Evolutionary conservation across 352 stramenopile species (phyloP).

Genomic region (Aphanomyces stellatus): DNA sequence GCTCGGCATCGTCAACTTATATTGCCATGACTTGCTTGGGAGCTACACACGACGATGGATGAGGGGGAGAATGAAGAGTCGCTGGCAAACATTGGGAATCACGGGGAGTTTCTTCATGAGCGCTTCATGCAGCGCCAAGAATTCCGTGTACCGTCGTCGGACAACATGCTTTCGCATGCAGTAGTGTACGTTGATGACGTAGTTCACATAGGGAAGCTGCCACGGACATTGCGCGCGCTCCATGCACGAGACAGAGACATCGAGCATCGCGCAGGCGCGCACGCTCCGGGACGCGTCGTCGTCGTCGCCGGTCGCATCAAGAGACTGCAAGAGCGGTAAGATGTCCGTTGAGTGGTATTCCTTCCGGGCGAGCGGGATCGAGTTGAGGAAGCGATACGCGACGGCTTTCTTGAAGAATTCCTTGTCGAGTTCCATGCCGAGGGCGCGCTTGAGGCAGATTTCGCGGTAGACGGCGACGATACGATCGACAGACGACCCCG

Average conservation of each 20-base stretch:
- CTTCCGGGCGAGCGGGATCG: conserved; percentile 36
- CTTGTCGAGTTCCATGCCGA: conserved; percentile 26
- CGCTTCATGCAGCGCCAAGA: conserved; percentile 35
- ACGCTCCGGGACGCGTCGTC: conserved; percentile 21
- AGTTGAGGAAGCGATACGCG: conserved; percentile 54
- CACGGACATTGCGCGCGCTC: conserved; percentile 45
- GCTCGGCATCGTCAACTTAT: conserved; percentile 31
- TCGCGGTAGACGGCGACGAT: conserved; percentile 40
- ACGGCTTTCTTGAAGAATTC: conserved; percentile 51
- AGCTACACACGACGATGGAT: conserved; percentile 23
- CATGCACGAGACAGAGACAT: conserved; percentile 51
- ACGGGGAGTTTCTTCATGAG: conserved; percentile 40
- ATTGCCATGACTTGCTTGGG: conserved; percentile 36
- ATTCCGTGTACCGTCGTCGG: conserved; percentile 56
- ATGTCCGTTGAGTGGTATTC: conserved; percentile 31
- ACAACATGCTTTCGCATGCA: conserved; percentile 59
- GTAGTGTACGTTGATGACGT: conserved; percentile 62
- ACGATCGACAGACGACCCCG: conserved; percentile 39
- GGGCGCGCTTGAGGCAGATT: conserved; percentile 35
- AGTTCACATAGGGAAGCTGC: conserved; percentile 60
- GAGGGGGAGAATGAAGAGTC: conserved; percentile 18
- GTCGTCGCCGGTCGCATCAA: conserved; percentile 24
- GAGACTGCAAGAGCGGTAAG: conserved; percentile 33
- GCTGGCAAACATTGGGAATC: conserved; percentile 23
- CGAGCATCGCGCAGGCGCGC: conserved; percentile 49